These are phyloP conservation scores for Mariannaea elegans DNA, from an alignment of 2,329 filamentous ascomycete genomes.

Conservation along the genomic window DNA sequence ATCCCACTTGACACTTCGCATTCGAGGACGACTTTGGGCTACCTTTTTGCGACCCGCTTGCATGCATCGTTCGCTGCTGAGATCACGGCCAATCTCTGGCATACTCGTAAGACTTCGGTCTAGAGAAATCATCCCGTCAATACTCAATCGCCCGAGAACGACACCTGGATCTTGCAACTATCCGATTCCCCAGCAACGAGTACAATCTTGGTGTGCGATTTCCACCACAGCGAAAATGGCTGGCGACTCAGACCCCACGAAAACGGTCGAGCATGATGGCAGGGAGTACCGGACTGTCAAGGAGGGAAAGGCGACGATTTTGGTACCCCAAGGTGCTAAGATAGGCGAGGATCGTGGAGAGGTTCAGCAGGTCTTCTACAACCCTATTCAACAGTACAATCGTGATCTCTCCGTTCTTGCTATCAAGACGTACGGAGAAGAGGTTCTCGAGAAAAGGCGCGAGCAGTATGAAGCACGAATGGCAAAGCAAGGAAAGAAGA, in stretches of 20 bases:
- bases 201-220: constrained; percentile 21
- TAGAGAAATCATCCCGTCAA: neutral
- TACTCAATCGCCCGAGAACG: constrained; percentile 2
- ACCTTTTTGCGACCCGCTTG: constrained; percentile 17
- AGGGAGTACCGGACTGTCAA: constrained; percentile 61
- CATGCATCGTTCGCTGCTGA: constrained; percentile 26
- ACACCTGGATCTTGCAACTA: constrained; percentile 4
- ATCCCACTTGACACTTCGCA: constrained; percentile 7
- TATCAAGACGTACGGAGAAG: constrained; percentile 87
- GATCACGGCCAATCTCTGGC: constrained; percentile 30
- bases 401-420: constrained; percentile 92
- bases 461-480: constrained; percentile 53
- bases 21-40: constrained; percentile 4
- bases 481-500: constrained; percentile 54
- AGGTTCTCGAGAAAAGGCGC: constrained; percentile 58
- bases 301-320: constrained; percentile 66
- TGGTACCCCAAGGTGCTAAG: constrained; percentile 59
- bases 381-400: constrained; percentile 99
- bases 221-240: constrained; percentile 35
- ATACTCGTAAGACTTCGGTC: constrained; percentile 16
- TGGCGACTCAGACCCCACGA: constrained; percentile 24
- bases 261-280: constrained; percentile 49
- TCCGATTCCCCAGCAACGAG: constrained; percentile 9
- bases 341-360: constrained; percentile 63
- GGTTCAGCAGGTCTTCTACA: constrained; percentile 91